Base-by-base conservation (phyloP, 2,329 filamentous ascomycete genomes). In the Aspergillus fijiensis region DNA sequence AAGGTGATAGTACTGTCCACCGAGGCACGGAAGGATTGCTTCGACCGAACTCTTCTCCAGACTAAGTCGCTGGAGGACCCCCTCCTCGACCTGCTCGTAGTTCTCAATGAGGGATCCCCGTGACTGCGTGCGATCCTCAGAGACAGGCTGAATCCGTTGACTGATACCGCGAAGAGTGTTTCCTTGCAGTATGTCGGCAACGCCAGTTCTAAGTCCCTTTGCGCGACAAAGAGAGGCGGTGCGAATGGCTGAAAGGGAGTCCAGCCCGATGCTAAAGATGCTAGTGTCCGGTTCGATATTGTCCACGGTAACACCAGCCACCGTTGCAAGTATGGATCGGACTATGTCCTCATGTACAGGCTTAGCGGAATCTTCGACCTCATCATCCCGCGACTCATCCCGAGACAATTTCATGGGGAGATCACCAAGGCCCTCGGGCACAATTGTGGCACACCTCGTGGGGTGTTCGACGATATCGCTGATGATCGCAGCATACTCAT, bases 1-100 rank as follows among this genome's bases (percentile, higher is more conserved):
- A 10, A 76, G 68, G 55, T 75, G 72, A 48, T 70, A 73, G 49
- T 67, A 60, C 57, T 76, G 74, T 7, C 74, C 74, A n/a, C 70
- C 60, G 1, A 75, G 64, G 58, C 70, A 72, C 3, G 73, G 72
- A 14, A 73, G 49, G 2, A 73, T 66, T 3, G 61, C 59, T 35
- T 75, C 70, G 19, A 76, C 57, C 1, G 59, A 56, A 7, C 66
- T 66, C 29, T 61, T 63, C 4, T 51, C 19, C 21, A 70, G 25
- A 2, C 50, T 49, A 7, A 70, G 58, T 14, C 63, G 60, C n/a
- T 51, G 45, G 6, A 67, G 49, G 10, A 63, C 69, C 1, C 35
- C 52, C 5, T 51, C 25, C 35, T 69, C 58, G 1, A 65, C 58
- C 7, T 47, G 29, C 1, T 55, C 35, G 27, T 64, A 60, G 6